Evolutionary conservation across 805 yeast species (phyloP).

Genomic region (Spathaspora sp.): DNA sequence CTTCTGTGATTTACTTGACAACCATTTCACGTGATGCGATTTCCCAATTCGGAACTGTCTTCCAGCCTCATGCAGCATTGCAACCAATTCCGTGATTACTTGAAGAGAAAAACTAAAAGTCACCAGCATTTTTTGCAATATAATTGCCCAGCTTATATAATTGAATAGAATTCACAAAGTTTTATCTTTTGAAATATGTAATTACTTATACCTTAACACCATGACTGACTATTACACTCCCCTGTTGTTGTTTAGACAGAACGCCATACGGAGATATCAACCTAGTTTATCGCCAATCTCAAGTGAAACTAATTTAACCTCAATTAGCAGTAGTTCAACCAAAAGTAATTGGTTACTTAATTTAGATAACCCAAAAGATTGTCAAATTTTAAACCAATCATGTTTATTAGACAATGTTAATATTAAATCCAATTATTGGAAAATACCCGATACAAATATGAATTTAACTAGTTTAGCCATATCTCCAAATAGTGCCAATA

Average conservation of each 20-base stretch:
- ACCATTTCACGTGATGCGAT: too few relatives aligned
- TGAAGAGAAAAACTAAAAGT: background rate
- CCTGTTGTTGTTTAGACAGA: slow-evolving; percentile 38
- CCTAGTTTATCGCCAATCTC: slow-evolving; percentile 20
- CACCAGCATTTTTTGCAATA: background rate
- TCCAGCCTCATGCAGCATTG: too few relatives aligned
- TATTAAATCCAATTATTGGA: slow-evolving; percentile 44
- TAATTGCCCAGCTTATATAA: background rate
- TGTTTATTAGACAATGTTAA: slow-evolving; percentile 38
- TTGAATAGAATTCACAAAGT: background rate
- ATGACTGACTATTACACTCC: slow-evolving; percentile 38
- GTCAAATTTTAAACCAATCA: slow-evolving; percentile 37
- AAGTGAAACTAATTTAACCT: slow-evolving; percentile 10
- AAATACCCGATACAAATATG: slow-evolving; percentile 39
- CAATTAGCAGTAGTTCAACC: background rate
- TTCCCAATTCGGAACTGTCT: too few relatives aligned
- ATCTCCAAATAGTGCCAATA: slow-evolving; percentile 10
- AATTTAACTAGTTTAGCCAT: slow-evolving; percentile 44
- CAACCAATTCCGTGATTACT: background rate
- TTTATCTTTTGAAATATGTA: background rate
- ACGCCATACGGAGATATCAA: slow-evolving; percentile 31
- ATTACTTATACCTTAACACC: background rate
- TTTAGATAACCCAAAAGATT: slow-evolving; percentile 21
- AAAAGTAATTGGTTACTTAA: slow-evolving; percentile 25
- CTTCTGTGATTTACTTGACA: too few relatives aligned